Base-by-base conservation (phyloP, 139 green algal genomes). In the Chlorella sp. region DNA sequence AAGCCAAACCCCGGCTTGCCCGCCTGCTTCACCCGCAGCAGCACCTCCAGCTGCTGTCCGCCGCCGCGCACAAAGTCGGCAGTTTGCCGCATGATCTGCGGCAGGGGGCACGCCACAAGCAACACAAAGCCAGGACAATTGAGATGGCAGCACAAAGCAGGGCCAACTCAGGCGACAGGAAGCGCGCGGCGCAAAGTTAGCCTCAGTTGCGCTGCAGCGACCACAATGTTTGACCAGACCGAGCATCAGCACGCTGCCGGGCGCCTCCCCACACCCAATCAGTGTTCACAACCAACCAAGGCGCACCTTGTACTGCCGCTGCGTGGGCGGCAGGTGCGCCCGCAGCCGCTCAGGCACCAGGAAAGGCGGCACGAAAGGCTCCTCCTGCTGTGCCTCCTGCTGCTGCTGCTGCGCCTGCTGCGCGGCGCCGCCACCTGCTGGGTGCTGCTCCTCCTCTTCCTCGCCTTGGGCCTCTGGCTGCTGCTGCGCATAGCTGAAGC, bases 1-100 rank as follows among this genome's bases (percentile, higher is more conserved):
- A 95, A 95, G 32, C 34, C 60, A 65, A 95, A 95, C 51, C 85
- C 88, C 0, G 89, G 84, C 75, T 95, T 94, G 70, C 36, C 56
- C 24, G 86, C 92, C 62, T 95, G 93, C 87, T 89, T 86, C 62
- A 96, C 91, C 5, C 92, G 86, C 86, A 96, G 88, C 83, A 94
- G 76, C 78, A 96, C 88, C 87, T 96, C 94, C 51, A 91, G 87
- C 84, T 95, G 94, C 16, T 83, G 85, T 8, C 92, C 93, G 30
- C 90, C 87, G 24, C 78, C 62, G 2, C 86, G 81, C 78, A 96
- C 94, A 89, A 95, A 96, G 69, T 83, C 85, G 6, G 94, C 94
- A 0, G 94, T 96, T 70, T 94, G 90, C 2, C 89, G 43, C 32
- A 96, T 89, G 28, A 96, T 83, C 93, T 96, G 90, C 73, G 69